A percentile compares a stretch with the other conserved stretches of the same genome.
These are phyloP conservation scores for Colletotrichum sp. DNA, from an alignment of 2,329 filamentous ascomycete genomes.

Conservation along the genomic window DNA sequence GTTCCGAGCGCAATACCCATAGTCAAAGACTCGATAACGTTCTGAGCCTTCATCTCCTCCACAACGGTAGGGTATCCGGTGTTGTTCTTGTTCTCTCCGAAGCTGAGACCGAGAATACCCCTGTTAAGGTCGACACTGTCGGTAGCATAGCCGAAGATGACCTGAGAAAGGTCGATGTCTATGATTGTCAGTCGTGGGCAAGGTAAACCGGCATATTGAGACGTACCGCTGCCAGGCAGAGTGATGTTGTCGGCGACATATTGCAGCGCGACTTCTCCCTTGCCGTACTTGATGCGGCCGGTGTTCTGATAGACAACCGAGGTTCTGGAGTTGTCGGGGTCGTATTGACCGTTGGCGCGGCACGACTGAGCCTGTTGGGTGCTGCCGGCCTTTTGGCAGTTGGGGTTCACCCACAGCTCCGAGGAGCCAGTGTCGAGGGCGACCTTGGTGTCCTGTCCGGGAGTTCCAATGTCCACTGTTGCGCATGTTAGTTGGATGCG, in stretches of 20 bases:
- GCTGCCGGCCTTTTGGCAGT: slow-evolving; percentile 44
- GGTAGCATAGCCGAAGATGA: slow-evolving; percentile 34
- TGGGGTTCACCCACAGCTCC: slow-evolving; percentile 60
- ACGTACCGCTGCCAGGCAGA: slow-evolving; percentile 30
- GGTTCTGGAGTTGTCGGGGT: slow-evolving; percentile 27
- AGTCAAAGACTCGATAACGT: slow-evolving; percentile 29
- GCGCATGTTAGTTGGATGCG: neutral
- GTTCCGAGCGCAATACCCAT: slow-evolving; percentile 38
- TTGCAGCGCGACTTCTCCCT: slow-evolving; percentile 28
- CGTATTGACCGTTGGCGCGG: slow-evolving; percentile 45
- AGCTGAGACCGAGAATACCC: slow-evolving; percentile 36
- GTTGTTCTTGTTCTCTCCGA: slow-evolving; percentile 29
- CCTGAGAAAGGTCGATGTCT: slow-evolving; percentile 24
- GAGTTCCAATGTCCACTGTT: slow-evolving; percentile 33
- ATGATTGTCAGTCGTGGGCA: too few species aligned
- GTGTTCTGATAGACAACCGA: slow-evolving; percentile 12
- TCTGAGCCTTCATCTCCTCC: slow-evolving; percentile 30
- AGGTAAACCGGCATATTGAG: too few species aligned
- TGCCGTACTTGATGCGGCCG: slow-evolving; percentile 31
- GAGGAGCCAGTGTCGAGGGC: slow-evolving; percentile 58
- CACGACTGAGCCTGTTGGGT: slow-evolving; percentile 41
- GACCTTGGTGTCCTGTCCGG: slow-evolving; percentile 48
- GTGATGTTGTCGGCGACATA: slow-evolving; percentile 34
- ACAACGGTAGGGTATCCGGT: slow-evolving; percentile 32
- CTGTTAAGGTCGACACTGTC: slow-evolving; percentile 30